Evolutionary conservation across 1,284 basidiomycete genomes (phyloP).

Genomic region (Phylloboletellus chloephorus): DNA sequence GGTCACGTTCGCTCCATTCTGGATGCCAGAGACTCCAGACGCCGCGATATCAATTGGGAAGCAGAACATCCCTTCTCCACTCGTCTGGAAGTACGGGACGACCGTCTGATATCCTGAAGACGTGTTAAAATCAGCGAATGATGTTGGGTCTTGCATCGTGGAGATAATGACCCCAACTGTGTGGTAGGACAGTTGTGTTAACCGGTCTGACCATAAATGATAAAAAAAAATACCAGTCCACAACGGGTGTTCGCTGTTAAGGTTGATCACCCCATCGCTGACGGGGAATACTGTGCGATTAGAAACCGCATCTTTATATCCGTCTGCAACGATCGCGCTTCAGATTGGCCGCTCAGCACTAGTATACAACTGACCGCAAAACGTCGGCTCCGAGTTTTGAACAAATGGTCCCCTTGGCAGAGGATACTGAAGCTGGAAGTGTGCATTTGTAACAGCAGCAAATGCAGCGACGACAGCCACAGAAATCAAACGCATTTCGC

Average conservation of each 20-base stretch:
- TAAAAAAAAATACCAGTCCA: conserved; percentile 34
- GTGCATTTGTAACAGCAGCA: conserved; percentile 42
- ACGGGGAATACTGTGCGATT: conserved; percentile 56
- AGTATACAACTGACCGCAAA: conserved; percentile 38
- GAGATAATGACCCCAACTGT: conserved; percentile 41
- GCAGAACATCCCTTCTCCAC: conserved; percentile 45
- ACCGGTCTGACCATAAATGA: background rate
- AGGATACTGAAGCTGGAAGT: conserved; percentile 60
- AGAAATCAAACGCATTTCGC: conserved; percentile 33
- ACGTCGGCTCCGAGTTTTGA: conserved; percentile 44
- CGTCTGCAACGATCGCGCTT: conserved; percentile 33
- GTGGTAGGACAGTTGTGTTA: conserved; percentile 4
- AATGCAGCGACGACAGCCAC: conserved; percentile 31
- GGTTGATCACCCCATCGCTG: conserved; percentile 37
- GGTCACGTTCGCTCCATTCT: conserved; percentile 45
- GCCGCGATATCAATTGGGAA: conserved; percentile 47
- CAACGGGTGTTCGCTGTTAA: conserved; percentile 38
- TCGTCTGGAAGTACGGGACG: conserved; percentile 41
- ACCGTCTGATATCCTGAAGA: conserved; percentile 34
- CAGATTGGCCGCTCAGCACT: conserved; percentile 1
- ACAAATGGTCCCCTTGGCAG: conserved; percentile 50
- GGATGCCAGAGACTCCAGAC: conserved; percentile 41
- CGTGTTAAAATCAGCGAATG: conserved; percentile 49
- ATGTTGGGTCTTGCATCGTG: conserved; percentile 43
- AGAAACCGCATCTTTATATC: conserved; percentile 38